These are phyloP conservation scores for Cryphonectria parasitica DNA, from an alignment of 2,329 filamentous ascomycete genomes.

Conservation along the genomic window DNA sequence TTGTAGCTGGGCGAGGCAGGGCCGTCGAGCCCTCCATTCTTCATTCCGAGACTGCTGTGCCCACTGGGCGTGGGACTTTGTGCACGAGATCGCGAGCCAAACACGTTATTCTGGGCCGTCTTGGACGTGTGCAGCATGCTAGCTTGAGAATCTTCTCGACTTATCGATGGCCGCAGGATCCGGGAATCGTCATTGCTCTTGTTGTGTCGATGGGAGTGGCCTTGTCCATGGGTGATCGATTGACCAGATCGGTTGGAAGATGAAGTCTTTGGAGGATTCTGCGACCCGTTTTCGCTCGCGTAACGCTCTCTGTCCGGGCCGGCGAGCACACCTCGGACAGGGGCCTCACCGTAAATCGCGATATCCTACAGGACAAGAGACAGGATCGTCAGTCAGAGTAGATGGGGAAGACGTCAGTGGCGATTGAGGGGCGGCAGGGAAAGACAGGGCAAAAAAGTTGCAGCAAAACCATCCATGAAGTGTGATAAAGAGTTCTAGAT, in stretches of 20 bases:
- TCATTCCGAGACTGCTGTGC: conserved; percentile 52
- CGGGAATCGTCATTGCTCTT: conserved; percentile 69
- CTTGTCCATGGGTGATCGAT: conserved; percentile 66
- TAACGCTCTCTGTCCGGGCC: conserved; percentile 73
- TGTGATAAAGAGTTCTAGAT: neutral
- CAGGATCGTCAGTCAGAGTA: conserved; percentile 21
- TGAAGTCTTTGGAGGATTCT: conserved; percentile 62
- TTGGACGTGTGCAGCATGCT: conserved; percentile 51
- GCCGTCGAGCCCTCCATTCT: conserved; percentile 53
- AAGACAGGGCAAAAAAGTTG: conserved; percentile 7
- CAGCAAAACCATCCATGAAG: neutral
- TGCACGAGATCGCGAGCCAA: conserved; percentile 61
- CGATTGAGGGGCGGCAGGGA: conserved; percentile 19
- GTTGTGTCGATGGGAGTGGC: conserved; percentile 69
- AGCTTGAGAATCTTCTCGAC: conserved; percentile 72
- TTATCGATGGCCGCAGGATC: conserved; percentile 71
- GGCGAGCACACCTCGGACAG: conserved; percentile 70
- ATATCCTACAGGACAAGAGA: conserved; percentile 62
- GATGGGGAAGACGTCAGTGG: neutral
- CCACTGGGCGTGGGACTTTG: conserved; percentile 82
- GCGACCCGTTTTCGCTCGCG: conserved; percentile 51
- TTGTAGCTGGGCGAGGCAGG: conserved; percentile 61
- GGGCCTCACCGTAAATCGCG: conserved; percentile 75
- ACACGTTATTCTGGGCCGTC: conserved; percentile 49
- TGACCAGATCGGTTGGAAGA: conserved; percentile 64